phyloP scores from a whole-genome alignment of 148 eudicot genomes.

The Silene latifolia region DNA sequence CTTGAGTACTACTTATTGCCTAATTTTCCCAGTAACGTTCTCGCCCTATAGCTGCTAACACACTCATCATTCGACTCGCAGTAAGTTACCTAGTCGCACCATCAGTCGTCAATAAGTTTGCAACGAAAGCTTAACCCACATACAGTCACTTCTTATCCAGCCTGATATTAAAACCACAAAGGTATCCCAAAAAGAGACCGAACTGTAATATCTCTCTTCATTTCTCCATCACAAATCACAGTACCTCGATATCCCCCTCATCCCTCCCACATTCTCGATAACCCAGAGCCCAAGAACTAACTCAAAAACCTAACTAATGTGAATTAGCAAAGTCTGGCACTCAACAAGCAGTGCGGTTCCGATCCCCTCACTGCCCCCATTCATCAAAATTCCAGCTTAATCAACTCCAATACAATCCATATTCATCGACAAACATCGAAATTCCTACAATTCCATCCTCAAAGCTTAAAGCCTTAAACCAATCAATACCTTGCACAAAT shows the following conservation, averaged over 20 bases:
- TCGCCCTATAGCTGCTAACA: neutral
- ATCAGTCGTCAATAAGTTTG: neutral
- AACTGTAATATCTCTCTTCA: too few species aligned
- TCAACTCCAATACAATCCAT: neutral
- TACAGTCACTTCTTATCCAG: too few species aligned
- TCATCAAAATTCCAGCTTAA: neutral
- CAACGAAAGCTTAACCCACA: too few species aligned
- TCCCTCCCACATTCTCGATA: neutral
- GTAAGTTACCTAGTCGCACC: neutral
- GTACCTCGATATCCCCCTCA: neutral
- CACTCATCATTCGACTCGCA: neutral
- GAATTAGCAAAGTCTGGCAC: neutral
- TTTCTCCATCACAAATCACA: neutral
- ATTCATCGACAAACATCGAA: neutral
- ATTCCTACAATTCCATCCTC: neutral
- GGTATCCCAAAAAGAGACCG: neutral
- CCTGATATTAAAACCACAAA: neutral
- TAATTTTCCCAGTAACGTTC: neutral
- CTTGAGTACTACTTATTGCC: neutral
- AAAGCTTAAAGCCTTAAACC: neutral
- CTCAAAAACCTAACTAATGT: neutral
- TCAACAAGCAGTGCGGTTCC: neutral
- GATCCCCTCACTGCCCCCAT: neutral
- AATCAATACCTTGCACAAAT: neutral
- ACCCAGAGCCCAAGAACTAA: neutral